Conservation (phyloP, 495 filamentous ascomycete genomes). For the Bacidia rubella region DNA sequence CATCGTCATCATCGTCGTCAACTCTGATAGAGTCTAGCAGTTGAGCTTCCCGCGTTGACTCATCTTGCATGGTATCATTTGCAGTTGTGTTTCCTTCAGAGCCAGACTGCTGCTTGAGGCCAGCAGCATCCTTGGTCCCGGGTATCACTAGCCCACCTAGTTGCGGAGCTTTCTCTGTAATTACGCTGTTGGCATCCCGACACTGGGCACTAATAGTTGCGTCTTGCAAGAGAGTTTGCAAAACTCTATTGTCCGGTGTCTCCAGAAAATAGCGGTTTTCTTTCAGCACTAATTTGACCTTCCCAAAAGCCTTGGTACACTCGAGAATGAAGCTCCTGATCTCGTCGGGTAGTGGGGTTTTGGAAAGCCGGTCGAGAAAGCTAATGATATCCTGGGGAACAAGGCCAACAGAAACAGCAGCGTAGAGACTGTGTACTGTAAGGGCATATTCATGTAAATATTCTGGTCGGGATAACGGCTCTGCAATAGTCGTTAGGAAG, state of each 20-base stretch:
- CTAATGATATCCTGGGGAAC: slow-evolving; percentile 79
- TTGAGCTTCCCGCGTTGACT: slow-evolving; percentile 35
- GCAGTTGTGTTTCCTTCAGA: slow-evolving; percentile 31
- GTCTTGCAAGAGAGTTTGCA: slow-evolving; percentile 71
- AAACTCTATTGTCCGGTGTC: slow-evolving; percentile 68
- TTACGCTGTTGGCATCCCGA: slow-evolving; percentile 55
- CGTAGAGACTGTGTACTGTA: slow-evolving; percentile 85
- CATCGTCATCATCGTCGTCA: slow-evolving; percentile 83
- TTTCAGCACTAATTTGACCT: slow-evolving; percentile 89
- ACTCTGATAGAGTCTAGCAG: slow-evolving; percentile 44
- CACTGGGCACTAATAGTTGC: slow-evolving; percentile 52
- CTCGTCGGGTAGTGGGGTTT: slow-evolving; percentile 66
- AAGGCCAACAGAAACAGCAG: slow-evolving; percentile 83
- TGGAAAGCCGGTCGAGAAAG: slow-evolving; percentile 73
- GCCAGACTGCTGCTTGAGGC: slow-evolving; percentile 49
- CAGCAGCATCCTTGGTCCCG: slow-evolving; percentile 85
- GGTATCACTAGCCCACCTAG: slow-evolving; percentile 88
- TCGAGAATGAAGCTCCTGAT: slow-evolving; percentile 68
- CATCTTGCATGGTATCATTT: slow-evolving; percentile 16
- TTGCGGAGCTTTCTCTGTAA: slow-evolving; percentile 67
- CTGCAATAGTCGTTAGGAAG: slow-evolving; percentile 90
- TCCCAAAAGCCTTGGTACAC: slow-evolving; percentile 82
- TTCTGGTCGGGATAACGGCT: slow-evolving; percentile 75
- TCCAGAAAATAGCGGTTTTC: slow-evolving; percentile 91
- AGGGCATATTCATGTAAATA: slow-evolving; percentile 89